Base-by-base conservation (phyloP, 805 yeast species). In the Nakazawaea peltata region DNA sequence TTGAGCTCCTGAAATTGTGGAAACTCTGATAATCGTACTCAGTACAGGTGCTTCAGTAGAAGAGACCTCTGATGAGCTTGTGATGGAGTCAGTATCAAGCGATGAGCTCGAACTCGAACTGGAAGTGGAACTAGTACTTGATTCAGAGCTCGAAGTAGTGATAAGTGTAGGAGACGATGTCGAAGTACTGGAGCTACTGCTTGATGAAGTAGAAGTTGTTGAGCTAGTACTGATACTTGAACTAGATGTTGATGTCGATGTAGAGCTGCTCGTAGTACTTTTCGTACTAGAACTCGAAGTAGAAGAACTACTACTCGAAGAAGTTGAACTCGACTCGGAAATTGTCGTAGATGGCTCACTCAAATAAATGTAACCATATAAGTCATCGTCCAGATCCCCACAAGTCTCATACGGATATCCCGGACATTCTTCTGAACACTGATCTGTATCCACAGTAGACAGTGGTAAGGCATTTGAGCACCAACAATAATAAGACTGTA, bases 401-500 rank as follows among this genome's bases (percentile, higher is more conserved):
- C 77, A 71, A 19, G 44, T 32, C 33, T 70, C 74, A 30, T 41
- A 43, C 3, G 57, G 54, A 39, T 45, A 68, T 1, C 75, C 74
- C 4, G 75, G 74, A 50, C 77, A 71, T 2, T 48, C 42, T 17
- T 17, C 29, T 18, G 45, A 42, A 50, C 77, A 71, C 19, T 56
- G 41, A n/a, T 49, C 36, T 9, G 59, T 26, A 19, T 47, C 42
- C 0, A 58, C 59, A 0, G 76, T 61, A 13, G 50, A 44, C 1
- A 48, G 59, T 5, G 77, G 76, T 11, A 63, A 48, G 14, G 50
- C 39, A 43, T 69, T 55, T 5, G 74, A 57, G 45, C 78, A 72
- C 70, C 72, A 71, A 43, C 79, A 72, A 28, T 50, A 21, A 10
- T 50, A 32, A 5, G 53, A 54, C 44, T 63, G 71, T n/a, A 71